Percentiles rank a stretch among this genome's conserved stretches.
These are phyloP conservation scores for Curvularia hawaiiensis DNA, from an alignment of 2,329 filamentous ascomycete genomes.

Conservation along the genomic window DNA sequence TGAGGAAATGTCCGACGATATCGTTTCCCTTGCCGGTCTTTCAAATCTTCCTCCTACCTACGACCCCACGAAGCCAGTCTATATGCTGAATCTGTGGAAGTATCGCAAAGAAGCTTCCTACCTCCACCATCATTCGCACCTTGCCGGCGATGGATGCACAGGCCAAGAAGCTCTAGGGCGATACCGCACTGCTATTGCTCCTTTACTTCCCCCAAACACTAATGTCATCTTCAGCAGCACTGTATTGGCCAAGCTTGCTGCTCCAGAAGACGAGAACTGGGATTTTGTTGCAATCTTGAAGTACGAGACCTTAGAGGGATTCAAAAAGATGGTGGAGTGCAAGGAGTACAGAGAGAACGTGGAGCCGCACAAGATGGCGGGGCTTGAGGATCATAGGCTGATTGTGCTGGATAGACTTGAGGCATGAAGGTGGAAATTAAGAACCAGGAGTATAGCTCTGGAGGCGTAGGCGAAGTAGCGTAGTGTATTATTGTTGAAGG, in stretches of 20 bases:
- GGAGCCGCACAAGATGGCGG: neutral
- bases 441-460: neutral
- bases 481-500: neutral
- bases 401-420: neutral
- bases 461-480: neutral
- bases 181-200: conserved; percentile 14
- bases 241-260: neutral
- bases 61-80: conserved; percentile 22
- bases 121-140: conserved; percentile 8
- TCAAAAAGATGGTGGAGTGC: neutral
- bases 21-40: neutral
- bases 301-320: neutral
- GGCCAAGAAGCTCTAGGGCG: conserved; percentile 20
- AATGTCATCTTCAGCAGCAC: conserved; percentile 6
- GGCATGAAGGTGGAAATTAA: neutral
- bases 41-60: conserved; percentile 1
- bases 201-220: conserved; percentile 12
- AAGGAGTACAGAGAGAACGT: neutral
- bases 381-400: neutral
- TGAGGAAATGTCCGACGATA: neutral
- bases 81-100: conserved; percentile 27
- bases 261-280: neutral
- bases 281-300: neutral
- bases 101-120: conserved; percentile 4
- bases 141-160: conserved; percentile 12